Evolutionary conservation across 192 early-diverging fungal genomes (phyloP), one percentile per base, ranked within the genome.

Genomic region (Coemansia umbellata): DNA sequence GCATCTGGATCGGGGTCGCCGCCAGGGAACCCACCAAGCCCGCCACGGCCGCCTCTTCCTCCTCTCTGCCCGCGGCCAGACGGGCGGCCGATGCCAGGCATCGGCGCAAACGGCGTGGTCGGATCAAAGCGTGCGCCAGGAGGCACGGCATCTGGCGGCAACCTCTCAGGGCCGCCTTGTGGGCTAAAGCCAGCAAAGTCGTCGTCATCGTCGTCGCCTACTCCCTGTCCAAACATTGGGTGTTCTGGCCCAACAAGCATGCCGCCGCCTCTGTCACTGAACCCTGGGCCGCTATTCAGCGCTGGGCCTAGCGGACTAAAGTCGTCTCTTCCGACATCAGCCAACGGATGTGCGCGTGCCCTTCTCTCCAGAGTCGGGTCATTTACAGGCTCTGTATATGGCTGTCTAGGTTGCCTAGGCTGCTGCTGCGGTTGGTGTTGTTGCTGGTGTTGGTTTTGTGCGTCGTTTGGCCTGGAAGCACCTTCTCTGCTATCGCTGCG

Each of bases 41-140:
- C 35, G 26, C 49, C 51, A 37, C 55, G 55, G 28, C 48, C 31
- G n/a, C 54, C 55, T 18, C 37, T 45, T 19, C 60, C 56, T 24
- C 56, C 50, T 39, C 53, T 41, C 28, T 19, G 31, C 13, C 58
- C 44, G 31, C 72, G 41, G 17, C 36, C 35, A 22, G 13, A 53
- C 43, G 11, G 54, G 36, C 9, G 47, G 39, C n/a, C 2, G 0
- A 43, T 37, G 2, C 60, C 60, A 9, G 57, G 66, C 47, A 45
- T 44, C 15, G 26, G 50, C 37, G 82, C 87, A 58, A 90, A 90
- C 9, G 94, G 94, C 13, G 80, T 81, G 55, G 94, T 91, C 5
- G 94, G 94, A 64, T 97, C 92, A 69, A 93, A 97, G 17, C 92
- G 80, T 8, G 94, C 94, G 19, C 91, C 91, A 10, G 91, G 81